Percentiles rank a stretch among this genome's conserved stretches.
Evolutionary conservation across 441 rosid genomes (phyloP).

Genomic region (Gossypium trilobum): DNA sequence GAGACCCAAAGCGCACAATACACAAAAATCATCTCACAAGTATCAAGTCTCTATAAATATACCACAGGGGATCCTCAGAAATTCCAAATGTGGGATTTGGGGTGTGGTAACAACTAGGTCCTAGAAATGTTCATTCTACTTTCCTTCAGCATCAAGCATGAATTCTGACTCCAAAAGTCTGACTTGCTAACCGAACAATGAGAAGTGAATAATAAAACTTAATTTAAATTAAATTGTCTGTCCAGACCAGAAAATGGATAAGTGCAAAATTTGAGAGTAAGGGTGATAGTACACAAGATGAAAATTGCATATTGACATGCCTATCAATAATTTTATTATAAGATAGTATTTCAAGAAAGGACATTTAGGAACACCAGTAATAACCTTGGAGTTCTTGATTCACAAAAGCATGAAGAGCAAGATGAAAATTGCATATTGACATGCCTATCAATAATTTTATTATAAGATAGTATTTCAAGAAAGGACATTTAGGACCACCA

Average conservation of each 20-base stretch:
- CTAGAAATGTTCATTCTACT: neutral
- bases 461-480: neutral
- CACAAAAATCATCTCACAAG: neutral
- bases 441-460: neutral
- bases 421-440: neutral
- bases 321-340: neutral
- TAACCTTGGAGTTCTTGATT: constrained; percentile 64
- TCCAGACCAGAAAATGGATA: neutral
- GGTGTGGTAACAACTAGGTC: neutral
- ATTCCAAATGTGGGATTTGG: neutral
- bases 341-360: neutral
- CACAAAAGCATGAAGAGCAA: constrained; percentile 71
- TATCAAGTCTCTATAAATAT: neutral
- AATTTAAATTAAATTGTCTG: neutral
- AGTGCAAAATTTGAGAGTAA: neutral
- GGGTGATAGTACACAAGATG: neutral
- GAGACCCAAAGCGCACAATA: neutral
- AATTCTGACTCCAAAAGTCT: neutral
- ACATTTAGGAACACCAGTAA: constrained; percentile 3
- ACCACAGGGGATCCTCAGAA: neutral
- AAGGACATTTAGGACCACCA: constrained; percentile 4
- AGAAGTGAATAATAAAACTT: neutral
- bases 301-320: neutral
- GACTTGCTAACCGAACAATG: neutral
- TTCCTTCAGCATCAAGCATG: neutral